Base-by-base conservation (phyloP, 2,329 filamentous ascomycete genomes). In the Pseudogymnoascus sp. region DNA sequence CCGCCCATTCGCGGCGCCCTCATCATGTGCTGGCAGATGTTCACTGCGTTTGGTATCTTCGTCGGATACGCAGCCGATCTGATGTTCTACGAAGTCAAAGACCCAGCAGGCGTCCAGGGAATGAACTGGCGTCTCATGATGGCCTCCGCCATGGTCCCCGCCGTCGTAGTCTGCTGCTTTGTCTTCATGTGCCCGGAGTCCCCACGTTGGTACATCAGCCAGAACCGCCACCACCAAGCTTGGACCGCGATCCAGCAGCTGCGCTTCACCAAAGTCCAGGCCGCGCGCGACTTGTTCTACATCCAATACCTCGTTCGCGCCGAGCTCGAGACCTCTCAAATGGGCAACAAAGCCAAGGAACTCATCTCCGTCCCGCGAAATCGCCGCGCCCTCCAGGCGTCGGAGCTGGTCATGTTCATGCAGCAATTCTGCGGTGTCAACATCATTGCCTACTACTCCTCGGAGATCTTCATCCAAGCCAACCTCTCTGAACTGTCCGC, bases 1-100 rank as follows among this genome's bases (percentile, higher is more conserved):
- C 82, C 85, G 0, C 74, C 72, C 41, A 82, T 89, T 47, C 81
- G 86, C 62, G 86, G 86, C 58, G 86, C 85, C 1, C 75, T 90
- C 4, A 86, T 89, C 35, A 91, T 91, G 87, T 82, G 84, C 68
- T 89, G 85, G 85, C 85, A 88, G 71, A 78, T 78, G 74, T 79
- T 58, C 43, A 74, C 71, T 3, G 73, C 73, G 1, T 81, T 82
- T 57, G 78, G 80, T 3, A 82, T 83, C 63, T 78, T 82, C 75
- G 43, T 82, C 3, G 84, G 84, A 14, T 87, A 81, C 69, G 79
- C 78, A 6, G 82, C 79, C 53, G 83, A 86, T 67, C 74, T 87
- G 28, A 82, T 81, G 6, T 85, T 88, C 68, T 86, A 82, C 69
- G 73, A 80, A 60, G 82, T 80, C 6, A 74, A 75, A 28, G 80